Evolutionary conservation across 2,329 filamentous ascomycete genomes (phyloP), one percentile per base, ranked within the genome.

Genomic region (Cryoendolithus antarcticus): DNA sequence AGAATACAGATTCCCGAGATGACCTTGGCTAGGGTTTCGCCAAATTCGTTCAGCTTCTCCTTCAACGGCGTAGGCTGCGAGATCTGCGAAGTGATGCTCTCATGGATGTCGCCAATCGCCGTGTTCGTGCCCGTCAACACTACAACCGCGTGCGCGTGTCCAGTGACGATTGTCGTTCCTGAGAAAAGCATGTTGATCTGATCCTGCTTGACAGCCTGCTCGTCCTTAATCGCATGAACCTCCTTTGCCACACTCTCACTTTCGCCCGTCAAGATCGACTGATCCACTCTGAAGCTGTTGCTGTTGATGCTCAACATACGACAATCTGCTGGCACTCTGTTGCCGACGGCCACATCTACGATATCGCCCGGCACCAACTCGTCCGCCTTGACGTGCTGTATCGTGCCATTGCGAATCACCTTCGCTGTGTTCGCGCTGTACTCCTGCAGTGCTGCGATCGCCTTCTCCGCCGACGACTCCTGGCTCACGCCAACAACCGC

Each of bases 391-490:
- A 98, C 68, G 50, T 82, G 77, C 48, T 79, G 76, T 46, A 89
- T 69, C 52, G 80, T 75, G 37, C 89, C 86, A 65, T 89, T 80
- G 55, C 91, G 83, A 43, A 94, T 63, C 38, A 93, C 89, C 59
- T 89, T 98, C 52, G 91, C 89, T 63, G 94, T 86, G 64, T 96
- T 98, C 56, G 91, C 91, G 24, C 89, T 96, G 67, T 98, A 98
- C 74, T 98, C 89, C 65, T 98, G 91, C 41, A 98, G 75, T 33
- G 91, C 91, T 19, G 91, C 88, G 60, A 98, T 98, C 37, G 91
- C 91, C 68, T 96, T 95, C 63, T 98, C 91, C 49, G 91, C 91
- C 58, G 88, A 95, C 65, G 85, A 95, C 70, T 98, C 91, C 70
- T 98, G 91, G 41, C 89, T 95, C 21, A 98, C 91, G 59, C 91